Base-by-base conservation (phyloP, 2,329 filamentous ascomycete species). In the Westerdykella aurantiaca region DNA sequence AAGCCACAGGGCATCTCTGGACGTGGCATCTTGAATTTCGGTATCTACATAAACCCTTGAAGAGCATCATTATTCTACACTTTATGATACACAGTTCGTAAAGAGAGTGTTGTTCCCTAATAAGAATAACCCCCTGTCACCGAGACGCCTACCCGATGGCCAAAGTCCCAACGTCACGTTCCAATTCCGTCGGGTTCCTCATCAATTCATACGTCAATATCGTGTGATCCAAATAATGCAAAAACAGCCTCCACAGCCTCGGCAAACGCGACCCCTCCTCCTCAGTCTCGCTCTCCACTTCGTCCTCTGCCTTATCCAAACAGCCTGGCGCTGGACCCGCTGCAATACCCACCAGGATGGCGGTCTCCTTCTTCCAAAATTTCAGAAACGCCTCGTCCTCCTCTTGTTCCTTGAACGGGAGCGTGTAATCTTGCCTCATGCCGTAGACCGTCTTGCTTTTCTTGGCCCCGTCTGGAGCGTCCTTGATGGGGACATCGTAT, bases 201-300 rank as follows among this genome's bases (percentile, higher is more conserved):
- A 56, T 54, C n/a, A 88, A 64, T 62, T 87, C 82, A 67, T 88
- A 90, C 46, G 77, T 82, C 51, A 88, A 58, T 22, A 90, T 76
- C 2, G 78, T 77, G 55, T 86, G 81, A 63, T 88, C 81, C 45
- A 76, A 75, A 60, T 84, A 90, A 61, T 86, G 81, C 64, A 90
- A 67, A 61, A 91, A 77, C 45, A 91, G 52, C 46, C 84, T 71
- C 74, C 83, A 89, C 45, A 78, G 72, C 50, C 72, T 53, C 5
- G 42, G 11, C 31, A 71, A 46, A 70, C 63, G 25, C 58, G 48
- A 55, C 44, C 51, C 37, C 31, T 6, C 45, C 13, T 38, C 42
- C 10, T 13, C 35, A 25, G 5, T 25, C 23, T 25, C 23, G 10
- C 23, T 25, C 10, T 25, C 23, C 23, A 25, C 23, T 25, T 44